Base-by-base conservation (phyloP, 2,329 filamentous ascomycete genomes). In the Paecilomyces sp. region DNA sequence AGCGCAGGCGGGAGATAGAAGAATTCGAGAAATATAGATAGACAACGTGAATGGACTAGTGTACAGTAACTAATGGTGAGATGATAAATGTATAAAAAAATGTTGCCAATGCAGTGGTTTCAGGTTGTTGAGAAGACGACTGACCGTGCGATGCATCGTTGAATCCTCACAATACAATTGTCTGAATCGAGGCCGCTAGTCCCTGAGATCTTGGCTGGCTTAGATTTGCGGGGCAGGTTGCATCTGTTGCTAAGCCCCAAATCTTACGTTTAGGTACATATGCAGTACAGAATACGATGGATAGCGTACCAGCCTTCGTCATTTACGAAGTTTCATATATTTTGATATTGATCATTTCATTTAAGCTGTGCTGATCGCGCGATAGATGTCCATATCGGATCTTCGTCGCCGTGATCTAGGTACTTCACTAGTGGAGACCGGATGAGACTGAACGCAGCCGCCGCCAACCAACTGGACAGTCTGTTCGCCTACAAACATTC, bases 1-100 rank as follows among this genome's bases (percentile, higher is more conserved):
- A 79, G 63, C 84, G 87, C 65, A 80, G 88, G 69, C 79, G 78
- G 58, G 90, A 95, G 71, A 88, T 91, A 53, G 82, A 82, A 58
- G 76, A 77, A 51, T 83, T 79, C 66, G 76, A 79, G 55, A 72
- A 76, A 60, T 84, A 80, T 64, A 76, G 80, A 64, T 82, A 61
- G 66, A 66, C 57, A 51, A 33, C 31, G 8, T 33, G 31, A 33
- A 54, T 86, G 83, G 64, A 15, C 28, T 22, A 6, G 25, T 28
- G 22, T 25, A 13, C 51, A 24, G 28, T 53, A 22, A 22, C 22
- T 22, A 30, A 53, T 28, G 9, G 4, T 22, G 24, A 53, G 13
- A 25, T 22, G 22, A 22, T 22, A 22, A 22, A 22, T 28, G 5
- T 47, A n/a, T 47, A 47, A 47, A 18, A 47, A 47, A 31, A 9